Conservation (phyloP, 2,329 filamentous ascomycete species). For the Chaetomium sp. region DNA sequence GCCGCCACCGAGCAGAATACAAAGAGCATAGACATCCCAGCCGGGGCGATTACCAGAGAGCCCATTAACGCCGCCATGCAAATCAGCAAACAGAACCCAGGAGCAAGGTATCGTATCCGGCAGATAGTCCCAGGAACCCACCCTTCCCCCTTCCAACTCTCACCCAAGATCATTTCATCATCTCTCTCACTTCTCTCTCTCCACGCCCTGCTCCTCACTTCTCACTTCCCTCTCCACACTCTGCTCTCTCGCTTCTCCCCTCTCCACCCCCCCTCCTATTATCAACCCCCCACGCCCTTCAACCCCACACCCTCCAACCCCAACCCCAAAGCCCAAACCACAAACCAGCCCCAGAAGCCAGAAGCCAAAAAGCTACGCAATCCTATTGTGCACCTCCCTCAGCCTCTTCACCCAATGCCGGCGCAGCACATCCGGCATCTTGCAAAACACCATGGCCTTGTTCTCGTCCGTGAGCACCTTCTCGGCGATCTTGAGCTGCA, state of each 20-base stretch:
- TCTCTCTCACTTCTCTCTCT: background rate
- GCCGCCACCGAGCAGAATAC: background rate
- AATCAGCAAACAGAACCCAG: background rate
- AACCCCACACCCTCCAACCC: background rate
- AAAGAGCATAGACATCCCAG: background rate
- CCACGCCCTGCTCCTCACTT: background rate
- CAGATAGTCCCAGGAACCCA: background rate
- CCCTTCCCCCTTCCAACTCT: background rate
- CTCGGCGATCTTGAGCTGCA: slow-evolving; percentile 62
- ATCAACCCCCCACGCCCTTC: background rate
- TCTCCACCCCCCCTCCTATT: background rate
- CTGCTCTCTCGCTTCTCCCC: too few relatives aligned
- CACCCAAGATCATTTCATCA: background rate
- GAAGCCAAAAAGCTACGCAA: slow-evolving; percentile 9
- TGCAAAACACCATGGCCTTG: slow-evolving; percentile 64
- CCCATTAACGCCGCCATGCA: slow-evolving; percentile 20
- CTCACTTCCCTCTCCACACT: too few relatives aligned
- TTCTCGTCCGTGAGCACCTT: slow-evolving; percentile 60
- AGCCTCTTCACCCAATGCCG: slow-evolving; percentile 60
- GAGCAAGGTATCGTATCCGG: slow-evolving; percentile 7
- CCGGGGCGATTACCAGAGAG: background rate
- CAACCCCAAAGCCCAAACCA: background rate
- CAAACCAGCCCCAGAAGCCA: background rate
- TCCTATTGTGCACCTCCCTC: slow-evolving; percentile 46
- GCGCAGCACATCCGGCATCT: slow-evolving; percentile 57